A percentile compares a stretch with the other conserved stretches of the same genome.
Evolutionary conservation across 371 early-diverging fungal genomes (phyloP).

Genomic region (Lichtheimia corymbifera): DNA sequence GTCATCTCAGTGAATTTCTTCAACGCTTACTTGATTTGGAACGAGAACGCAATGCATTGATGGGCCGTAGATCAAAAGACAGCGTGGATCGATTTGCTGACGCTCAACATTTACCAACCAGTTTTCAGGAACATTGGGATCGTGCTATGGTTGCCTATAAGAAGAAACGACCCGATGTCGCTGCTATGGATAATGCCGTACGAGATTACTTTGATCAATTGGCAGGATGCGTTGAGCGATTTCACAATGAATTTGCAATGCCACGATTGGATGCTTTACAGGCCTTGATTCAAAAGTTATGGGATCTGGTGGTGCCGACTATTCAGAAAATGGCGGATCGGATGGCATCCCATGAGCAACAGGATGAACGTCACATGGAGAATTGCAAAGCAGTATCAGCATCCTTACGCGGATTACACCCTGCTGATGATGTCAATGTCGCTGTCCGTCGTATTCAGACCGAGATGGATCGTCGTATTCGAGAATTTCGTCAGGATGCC

Average conservation of each 20-base stretch:
- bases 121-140: constrained; percentile 36
- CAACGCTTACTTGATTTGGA: constrained; percentile 37
- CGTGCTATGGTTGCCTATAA: constrained; percentile 8
- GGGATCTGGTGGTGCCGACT: constrained; percentile 40
- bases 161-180: constrained; percentile 26
- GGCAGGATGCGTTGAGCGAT: constrained; percentile 13
- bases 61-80: constrained; percentile 38
- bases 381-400: constrained; percentile 27
- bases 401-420: constrained; percentile 21
- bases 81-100: constrained; percentile 32
- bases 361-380: constrained; percentile 17
- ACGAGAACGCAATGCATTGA: constrained; percentile 29
- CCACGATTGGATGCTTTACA: constrained; percentile 28
- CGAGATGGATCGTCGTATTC: constrained; percentile 18
- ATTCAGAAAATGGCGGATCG: constrained; percentile 43
- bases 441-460: constrained; percentile 18
- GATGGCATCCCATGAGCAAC: constrained; percentile 28
- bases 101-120: constrained; percentile 23
- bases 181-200: constrained; percentile 57
- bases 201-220: constrained; percentile 47
- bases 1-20: constrained; percentile 46
- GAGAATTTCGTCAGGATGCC: constrained; percentile 52
- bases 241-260: constrained; percentile 31
- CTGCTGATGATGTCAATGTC: constrained; percentile 24
- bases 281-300: constrained; percentile 31